Evolutionary conservation across 148 eudicot genomes (phyloP).

Genomic region (Pouteria glomerata): DNA sequence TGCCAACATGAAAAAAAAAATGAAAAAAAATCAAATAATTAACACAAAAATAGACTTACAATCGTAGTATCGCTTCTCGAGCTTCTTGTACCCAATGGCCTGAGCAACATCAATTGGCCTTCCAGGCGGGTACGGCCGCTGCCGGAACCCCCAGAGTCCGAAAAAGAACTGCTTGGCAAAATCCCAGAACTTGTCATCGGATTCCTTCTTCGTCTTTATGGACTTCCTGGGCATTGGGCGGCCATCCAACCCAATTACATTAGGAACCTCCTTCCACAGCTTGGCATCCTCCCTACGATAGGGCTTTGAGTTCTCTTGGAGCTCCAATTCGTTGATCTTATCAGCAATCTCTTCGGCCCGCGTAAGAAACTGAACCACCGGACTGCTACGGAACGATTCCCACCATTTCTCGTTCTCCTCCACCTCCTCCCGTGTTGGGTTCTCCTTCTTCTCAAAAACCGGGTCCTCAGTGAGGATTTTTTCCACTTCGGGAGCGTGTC

Average conservation of each 20-base stretch:
- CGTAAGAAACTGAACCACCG: constrained; percentile 52
- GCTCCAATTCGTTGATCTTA: constrained; percentile 55
- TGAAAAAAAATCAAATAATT: neutral
- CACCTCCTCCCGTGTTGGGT: constrained; percentile 51
- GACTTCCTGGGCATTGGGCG: constrained; percentile 87
- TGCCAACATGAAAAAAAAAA: neutral
- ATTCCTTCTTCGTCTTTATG: constrained; percentile 33
- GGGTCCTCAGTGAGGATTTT: constrained; percentile 54
- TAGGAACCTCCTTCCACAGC: constrained; percentile 56
- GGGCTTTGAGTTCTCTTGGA: constrained; percentile 48
- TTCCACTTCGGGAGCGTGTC: constrained; percentile 71
- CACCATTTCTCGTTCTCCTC: constrained; percentile 69
- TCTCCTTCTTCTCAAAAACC: constrained; percentile 45
- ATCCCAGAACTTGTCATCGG: constrained; percentile 93
- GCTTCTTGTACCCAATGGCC: constrained; percentile 83
- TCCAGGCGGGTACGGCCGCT: constrained; percentile 80
- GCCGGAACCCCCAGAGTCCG: constrained; percentile 85
- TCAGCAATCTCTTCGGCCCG: constrained; percentile 67
- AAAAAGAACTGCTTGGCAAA: constrained; percentile 78
- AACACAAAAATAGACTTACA: constrained; percentile 43
- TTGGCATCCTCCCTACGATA: constrained; percentile 51
- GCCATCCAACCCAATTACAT: constrained; percentile 80
- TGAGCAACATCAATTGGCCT: constrained; percentile 85
- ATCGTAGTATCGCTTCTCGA: constrained; percentile 78
- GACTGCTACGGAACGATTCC: constrained; percentile 54